Evolutionary conservation across 371 early-diverging fungal genomes (phyloP).

Genomic region (Furculomyces boomerangus): DNA sequence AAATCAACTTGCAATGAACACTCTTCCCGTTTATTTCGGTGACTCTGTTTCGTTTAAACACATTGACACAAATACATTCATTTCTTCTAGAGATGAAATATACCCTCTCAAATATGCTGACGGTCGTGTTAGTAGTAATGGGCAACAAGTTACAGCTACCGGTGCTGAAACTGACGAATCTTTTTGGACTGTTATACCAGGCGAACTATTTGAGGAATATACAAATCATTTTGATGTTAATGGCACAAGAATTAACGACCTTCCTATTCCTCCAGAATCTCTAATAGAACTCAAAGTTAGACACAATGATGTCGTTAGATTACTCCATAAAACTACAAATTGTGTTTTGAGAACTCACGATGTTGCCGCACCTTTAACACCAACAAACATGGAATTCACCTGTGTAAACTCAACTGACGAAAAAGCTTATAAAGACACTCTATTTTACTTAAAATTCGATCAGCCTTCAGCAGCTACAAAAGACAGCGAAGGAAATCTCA

Average conservation of each 20-base stretch:
- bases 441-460: conserved; percentile 21
- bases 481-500: not conserved
- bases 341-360: conserved; percentile 80
- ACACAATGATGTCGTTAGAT: conserved; percentile 44
- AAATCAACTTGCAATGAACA: conserved; percentile 35
- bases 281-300: conserved; percentile 26
- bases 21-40: conserved; percentile 53
- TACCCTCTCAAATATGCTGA: conserved; percentile 89
- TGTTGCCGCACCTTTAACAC: conserved; percentile 87
- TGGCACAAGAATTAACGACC: conserved; percentile 2
- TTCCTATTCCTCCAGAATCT: conserved; percentile 12
- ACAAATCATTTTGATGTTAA: not conserved
- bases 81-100: conserved; percentile 63
- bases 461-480: conserved; percentile 6
- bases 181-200: conserved; percentile 60
- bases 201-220: conserved; percentile 6
- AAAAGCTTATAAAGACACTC: conserved; percentile 11
- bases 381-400: conserved; percentile 93
- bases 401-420: conserved; percentile 42
- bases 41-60: conserved; percentile 66
- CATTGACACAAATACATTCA: conserved; percentile 45
- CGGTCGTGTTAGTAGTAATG: conserved; percentile 73
- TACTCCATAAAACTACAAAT: conserved; percentile 45
- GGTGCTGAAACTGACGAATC: conserved; percentile 33
- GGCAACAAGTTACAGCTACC: conserved; percentile 83